Conservation (phyloP, 2,329 filamentous ascomycete genomes). For the Fonsecaea nubica region DNA sequence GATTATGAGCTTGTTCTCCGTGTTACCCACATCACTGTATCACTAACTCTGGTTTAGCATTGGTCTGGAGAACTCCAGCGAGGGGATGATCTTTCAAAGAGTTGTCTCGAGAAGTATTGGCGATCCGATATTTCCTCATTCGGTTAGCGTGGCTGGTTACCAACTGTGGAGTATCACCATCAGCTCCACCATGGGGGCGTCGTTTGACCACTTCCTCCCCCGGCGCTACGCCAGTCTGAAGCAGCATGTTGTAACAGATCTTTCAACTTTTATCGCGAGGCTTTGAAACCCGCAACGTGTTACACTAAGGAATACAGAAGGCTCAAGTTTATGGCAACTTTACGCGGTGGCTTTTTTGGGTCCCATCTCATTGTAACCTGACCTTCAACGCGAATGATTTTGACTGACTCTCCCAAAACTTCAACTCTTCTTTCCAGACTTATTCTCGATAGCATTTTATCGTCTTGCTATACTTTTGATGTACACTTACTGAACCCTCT, state of each 20-base stretch:
- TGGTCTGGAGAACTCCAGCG: background rate
- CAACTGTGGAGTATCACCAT: background rate
- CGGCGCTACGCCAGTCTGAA: background rate
- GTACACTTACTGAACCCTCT: background rate
- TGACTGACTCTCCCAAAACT: background rate
- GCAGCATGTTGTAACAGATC: background rate
- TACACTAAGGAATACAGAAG: background rate
- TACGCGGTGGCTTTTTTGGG: background rate
- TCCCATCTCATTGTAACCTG: background rate
- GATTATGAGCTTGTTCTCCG: background rate
- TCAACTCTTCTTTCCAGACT: background rate
- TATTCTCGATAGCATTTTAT: background rate
- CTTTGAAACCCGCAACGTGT: background rate
- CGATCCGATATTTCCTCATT: background rate
- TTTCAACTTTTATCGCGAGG: background rate
- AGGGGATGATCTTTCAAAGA: background rate
- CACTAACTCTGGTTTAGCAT: background rate
- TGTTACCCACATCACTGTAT: background rate
- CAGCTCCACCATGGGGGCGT: background rate
- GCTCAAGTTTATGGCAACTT: background rate
- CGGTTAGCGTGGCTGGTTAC: background rate
- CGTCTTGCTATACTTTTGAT: background rate
- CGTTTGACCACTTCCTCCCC: constrained; percentile 3
- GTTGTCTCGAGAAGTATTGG: background rate
- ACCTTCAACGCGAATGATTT: background rate